Evolutionary conservation across 306 rosid genomes (phyloP).

Genomic region (Prunus fruticosa): DNA sequence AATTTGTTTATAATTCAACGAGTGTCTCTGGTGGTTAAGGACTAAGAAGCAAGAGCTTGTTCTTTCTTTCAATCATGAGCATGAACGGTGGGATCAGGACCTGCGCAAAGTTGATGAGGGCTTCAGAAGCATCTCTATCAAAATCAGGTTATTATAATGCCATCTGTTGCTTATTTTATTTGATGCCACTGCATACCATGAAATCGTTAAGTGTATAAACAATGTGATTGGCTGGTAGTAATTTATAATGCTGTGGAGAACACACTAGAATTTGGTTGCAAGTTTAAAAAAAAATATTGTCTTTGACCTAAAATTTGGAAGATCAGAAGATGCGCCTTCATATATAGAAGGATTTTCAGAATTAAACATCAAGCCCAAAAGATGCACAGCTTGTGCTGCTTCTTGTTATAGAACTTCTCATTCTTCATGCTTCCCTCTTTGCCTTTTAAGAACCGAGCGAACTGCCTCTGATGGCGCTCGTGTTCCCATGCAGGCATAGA

Average conservation of each 20-base stretch:
- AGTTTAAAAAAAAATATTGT: background rate
- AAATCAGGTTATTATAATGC: conserved; percentile 26
- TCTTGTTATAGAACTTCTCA: background rate
- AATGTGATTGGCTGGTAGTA: background rate
- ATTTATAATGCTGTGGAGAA: background rate
- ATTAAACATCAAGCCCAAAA: no score
- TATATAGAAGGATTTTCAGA: background rate
- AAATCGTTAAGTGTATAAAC: background rate
- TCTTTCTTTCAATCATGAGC: conserved; percentile 3
- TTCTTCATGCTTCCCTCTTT: background rate
- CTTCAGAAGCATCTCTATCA: conserved; percentile 9
- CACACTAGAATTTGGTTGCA: background rate
- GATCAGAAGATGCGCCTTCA: background rate
- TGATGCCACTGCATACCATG: background rate
- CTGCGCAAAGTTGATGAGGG: conserved; percentile 28
- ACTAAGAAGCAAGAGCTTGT: background rate
- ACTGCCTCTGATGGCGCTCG: background rate
- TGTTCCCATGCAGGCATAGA: conserved; percentile 9
- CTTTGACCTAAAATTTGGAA: background rate
- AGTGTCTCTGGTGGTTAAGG: conserved; percentile 2
- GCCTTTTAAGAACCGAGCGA: conserved; percentile 14
- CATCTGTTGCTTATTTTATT: background rate
- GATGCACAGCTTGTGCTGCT: background rate
- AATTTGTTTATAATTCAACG: background rate
- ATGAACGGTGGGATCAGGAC: conserved; percentile 22